Conservation (phyloP, 1,284 basidiomycete genomes). For the Xerocomus nothofagi region DNA sequence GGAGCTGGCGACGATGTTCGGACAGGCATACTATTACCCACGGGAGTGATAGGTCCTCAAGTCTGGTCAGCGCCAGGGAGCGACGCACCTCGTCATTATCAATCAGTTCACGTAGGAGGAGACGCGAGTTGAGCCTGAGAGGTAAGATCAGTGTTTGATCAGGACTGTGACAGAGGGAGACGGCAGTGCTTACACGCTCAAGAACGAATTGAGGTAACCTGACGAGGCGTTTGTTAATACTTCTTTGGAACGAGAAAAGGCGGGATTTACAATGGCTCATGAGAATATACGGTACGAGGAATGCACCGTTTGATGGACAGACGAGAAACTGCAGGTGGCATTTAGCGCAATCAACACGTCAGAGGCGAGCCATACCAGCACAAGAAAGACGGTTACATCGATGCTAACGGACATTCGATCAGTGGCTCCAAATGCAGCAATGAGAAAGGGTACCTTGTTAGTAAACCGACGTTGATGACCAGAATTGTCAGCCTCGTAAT, state of each 20-base stretch:
- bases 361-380: slow-evolving; percentile 22
- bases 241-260: not conserved
- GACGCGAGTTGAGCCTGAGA: slow-evolving; percentile 31
- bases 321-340: slow-evolving; percentile 24
- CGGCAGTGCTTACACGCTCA: slow-evolving; percentile 29
- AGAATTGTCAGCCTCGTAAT: slow-evolving; percentile 32
- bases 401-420: slow-evolving; percentile 12
- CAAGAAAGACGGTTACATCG: slow-evolving; percentile 32
- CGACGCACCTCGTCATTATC: slow-evolving; percentile 28
- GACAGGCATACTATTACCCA: slow-evolving; percentile 20
- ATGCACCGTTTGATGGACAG: slow-evolving; percentile 34
- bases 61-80: not conserved
- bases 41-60: not conserved
- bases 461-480: slow-evolving; percentile 33
- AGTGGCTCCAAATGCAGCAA: not conserved
- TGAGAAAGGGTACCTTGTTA: slow-evolving; percentile 29
- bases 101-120: slow-evolving; percentile 30
- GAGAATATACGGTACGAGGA: slow-evolving; percentile 34
- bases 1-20: slow-evolving; percentile 26
- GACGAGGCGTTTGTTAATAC: not conserved
- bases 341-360: not conserved
- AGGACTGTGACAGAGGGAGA: not conserved
- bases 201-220: slow-evolving; percentile 36
- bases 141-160: not conserved
- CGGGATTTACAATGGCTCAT: slow-evolving; percentile 32